A percentile compares a stretch with the other conserved stretches of the same genome.
These are phyloP conservation scores for Flagelloscypha sp. DNA, from an alignment of 768 basidiomycete genomes.

Conservation along the genomic window DNA sequence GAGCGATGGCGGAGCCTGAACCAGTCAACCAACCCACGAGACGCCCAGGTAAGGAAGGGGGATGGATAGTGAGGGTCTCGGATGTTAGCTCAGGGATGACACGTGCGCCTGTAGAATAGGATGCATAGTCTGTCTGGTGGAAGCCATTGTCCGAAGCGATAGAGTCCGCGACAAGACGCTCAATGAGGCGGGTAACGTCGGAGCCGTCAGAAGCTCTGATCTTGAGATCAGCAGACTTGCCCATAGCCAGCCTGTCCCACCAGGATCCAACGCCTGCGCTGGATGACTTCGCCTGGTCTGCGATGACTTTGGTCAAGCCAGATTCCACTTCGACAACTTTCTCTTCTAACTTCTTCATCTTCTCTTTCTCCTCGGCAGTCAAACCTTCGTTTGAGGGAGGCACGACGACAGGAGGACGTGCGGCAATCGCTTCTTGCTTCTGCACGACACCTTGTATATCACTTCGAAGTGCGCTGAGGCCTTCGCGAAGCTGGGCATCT, in stretches of 20 bases:
- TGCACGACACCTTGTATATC: too few relatives aligned
- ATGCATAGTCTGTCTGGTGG: constrained; percentile 76
- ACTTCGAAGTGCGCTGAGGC: too few relatives aligned
- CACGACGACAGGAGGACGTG: too few relatives aligned
- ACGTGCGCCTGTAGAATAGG: constrained; percentile 73
- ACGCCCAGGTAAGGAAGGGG: constrained; percentile 38
- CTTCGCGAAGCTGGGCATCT: too few relatives aligned
- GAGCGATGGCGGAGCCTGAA: constrained; percentile 56
- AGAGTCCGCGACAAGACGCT: constrained; percentile 68
- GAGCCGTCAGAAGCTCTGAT: constrained; percentile 73
- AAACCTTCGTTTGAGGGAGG: too few relatives aligned
- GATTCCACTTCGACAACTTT: constrained; percentile 54
- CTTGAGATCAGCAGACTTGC: constrained; percentile 38
- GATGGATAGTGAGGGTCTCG: constrained; percentile 62
- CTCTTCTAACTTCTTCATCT: constrained; percentile 52
- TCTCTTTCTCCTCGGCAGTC: constrained; percentile 48
- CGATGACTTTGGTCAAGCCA: constrained; percentile 61
- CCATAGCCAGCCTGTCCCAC: constrained; percentile 63
- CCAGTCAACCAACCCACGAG: constrained; percentile 54
- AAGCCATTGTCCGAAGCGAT: constrained; percentile 62
- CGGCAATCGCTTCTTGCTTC: too few relatives aligned
- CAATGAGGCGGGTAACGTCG: constrained; percentile 63
- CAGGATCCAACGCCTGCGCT: too few relatives aligned
- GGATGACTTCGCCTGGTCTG: too few relatives aligned
- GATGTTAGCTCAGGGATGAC: constrained; percentile 81